Percentiles rank a stretch among this genome's conserved stretches.
Conservation (phyloP, 1,284 basidiomycete species). For the Sutorius eximius region DNA sequence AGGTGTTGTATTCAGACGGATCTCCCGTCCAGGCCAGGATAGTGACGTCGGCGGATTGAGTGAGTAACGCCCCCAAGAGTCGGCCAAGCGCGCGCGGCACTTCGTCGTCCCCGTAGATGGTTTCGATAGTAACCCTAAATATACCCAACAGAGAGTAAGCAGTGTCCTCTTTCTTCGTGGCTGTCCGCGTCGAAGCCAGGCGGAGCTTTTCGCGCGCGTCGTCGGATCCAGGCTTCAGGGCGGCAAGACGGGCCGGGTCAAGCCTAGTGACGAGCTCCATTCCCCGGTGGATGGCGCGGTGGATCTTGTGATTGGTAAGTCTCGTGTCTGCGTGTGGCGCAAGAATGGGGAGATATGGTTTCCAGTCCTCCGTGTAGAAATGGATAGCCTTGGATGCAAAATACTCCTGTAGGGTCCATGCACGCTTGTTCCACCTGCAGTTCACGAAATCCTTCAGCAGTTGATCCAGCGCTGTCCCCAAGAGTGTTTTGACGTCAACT, state of each 20-base stretch:
- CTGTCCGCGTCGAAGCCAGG: conserved; percentile 8
- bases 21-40: conserved; percentile 12
- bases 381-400: conserved; percentile 9
- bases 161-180: conserved; percentile 7
- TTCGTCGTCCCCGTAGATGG: conserved; percentile 11
- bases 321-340: neutral
- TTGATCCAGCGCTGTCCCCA: neutral
- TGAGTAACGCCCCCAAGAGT: conserved; percentile 7
- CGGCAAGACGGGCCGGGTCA: neutral
- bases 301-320: neutral
- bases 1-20: conserved; percentile 7
- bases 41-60: conserved; percentile 5
- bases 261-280: conserved; percentile 8
- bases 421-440: conserved; percentile 16
- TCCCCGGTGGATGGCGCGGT: neutral
- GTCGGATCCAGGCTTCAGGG: conserved; percentile 4
- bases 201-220: conserved; percentile 13
- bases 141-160: conserved; percentile 12
- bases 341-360: conserved; percentile 6
- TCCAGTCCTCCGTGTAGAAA: conserved; percentile 1
- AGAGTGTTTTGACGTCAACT: no score
- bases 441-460: conserved; percentile 1
- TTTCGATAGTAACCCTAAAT: conserved; percentile 9
- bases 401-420: conserved; percentile 20
- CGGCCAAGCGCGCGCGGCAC: conserved; percentile 8